Percentiles rank a stretch among this genome's conserved stretches.
These are phyloP conservation scores for Dipodascus albidus DNA, from an alignment of 805 yeast genomes.

Conservation along the genomic window DNA sequence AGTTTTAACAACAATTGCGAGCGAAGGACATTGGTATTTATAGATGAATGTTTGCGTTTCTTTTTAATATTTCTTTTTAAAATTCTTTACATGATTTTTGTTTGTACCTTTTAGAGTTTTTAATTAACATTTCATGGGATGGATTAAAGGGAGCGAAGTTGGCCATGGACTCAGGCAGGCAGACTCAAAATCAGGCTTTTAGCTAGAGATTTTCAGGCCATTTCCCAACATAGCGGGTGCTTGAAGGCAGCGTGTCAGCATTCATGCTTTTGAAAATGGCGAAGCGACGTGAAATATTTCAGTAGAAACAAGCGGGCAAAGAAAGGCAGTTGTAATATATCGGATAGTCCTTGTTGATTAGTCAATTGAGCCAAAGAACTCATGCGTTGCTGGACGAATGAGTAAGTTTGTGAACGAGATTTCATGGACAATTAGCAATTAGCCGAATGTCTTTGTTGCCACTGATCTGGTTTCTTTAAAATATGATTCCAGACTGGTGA, in stretches of 20 bases:
- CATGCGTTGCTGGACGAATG: too few relatives aligned
- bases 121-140: background rate
- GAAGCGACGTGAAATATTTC: background rate
- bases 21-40: background rate
- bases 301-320: background rate
- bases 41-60: background rate
- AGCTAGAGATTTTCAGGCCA: background rate
- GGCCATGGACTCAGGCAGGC: slow-evolving; percentile 1
- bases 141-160: background rate
- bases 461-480: too few relatives aligned
- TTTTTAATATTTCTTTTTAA: background rate
- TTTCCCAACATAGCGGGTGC: background rate
- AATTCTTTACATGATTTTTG: background rate
- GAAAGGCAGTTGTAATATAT: background rate
- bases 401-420: too few relatives aligned
- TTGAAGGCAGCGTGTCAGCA: background rate
- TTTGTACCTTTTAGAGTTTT: background rate
- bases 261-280: background rate
- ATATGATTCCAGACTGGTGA: too few relatives aligned
- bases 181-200: background rate
- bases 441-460: too few relatives aligned
- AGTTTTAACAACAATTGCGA: too few relatives aligned
- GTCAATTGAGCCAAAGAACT: too few relatives aligned
- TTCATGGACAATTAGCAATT: too few relatives aligned
- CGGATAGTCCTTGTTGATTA: background rate